These are phyloP conservation scores for Myxozyma neotropica DNA, from an alignment of 805 yeast species.

Conservation along the genomic window DNA sequence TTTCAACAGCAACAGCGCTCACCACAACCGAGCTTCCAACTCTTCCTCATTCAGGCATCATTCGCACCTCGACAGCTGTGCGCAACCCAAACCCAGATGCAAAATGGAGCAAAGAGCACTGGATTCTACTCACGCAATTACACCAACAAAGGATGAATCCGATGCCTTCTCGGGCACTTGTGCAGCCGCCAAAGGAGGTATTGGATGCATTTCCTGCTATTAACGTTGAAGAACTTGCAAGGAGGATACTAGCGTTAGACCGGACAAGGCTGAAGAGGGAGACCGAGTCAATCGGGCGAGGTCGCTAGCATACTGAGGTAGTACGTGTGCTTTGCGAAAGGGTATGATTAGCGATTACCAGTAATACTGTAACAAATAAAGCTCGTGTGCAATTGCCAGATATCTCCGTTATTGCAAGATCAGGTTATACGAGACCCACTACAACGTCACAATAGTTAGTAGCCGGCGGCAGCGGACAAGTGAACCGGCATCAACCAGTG, in stretches of 20 bases:
- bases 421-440: too few relatives aligned
- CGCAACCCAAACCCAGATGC: constrained; percentile 17
- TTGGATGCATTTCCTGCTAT: constrained; percentile 28
- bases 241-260: constrained; percentile 30
- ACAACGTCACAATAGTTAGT: too few relatives aligned
- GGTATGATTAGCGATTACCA: too few relatives aligned
- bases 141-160: constrained; percentile 29
- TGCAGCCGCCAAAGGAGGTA: constrained; percentile 11
- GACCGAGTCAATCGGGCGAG: neutral
- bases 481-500: too few relatives aligned
- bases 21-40: constrained; percentile 20
- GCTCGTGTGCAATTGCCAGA: too few relatives aligned
- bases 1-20: constrained; percentile 10
- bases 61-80: neutral
- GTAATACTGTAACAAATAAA: too few relatives aligned
- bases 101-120: constrained; percentile 24
- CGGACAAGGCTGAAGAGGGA: constrained; percentile 10
- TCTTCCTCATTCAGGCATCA: neutral
- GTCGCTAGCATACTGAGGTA: neutral
- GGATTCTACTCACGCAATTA: constrained; percentile 25
- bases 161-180: constrained; percentile 18
- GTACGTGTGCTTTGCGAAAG: neutral
- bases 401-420: too few relatives aligned
- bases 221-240: constrained; percentile 13
- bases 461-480: too few relatives aligned